Base-by-base conservation (phyloP, 2,329 filamentous ascomycete species). In the Cyclaneusma minus region DNA sequence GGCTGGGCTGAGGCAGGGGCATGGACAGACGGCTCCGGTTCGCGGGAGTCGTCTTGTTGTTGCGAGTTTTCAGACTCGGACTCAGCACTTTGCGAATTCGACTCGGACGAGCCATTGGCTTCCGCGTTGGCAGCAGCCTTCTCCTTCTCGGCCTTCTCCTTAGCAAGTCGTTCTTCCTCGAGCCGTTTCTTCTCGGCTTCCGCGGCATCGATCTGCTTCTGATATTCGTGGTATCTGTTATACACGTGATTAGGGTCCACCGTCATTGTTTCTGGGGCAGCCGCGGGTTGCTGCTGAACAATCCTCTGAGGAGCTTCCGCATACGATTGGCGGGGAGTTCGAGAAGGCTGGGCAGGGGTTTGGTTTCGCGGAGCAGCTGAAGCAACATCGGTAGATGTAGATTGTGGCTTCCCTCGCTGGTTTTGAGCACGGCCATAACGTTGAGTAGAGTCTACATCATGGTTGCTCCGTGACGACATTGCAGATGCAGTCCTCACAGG, bases 161-260 rank as follows among this genome's bases (percentile, higher is more conserved):
- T 16, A 20, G 25, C 25, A 8, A 21, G 25, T 8, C 18, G 10
- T 11, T 17, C 19, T 11, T 13, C 25, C 10, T 27, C 25, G n/a
- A n/a, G n/a, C n/a, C n/a, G 25, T 18, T 14, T 27, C 25, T 21
- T 11, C 25, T 21, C 25, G n/a, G 12, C 12, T 8, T 22, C 19
- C n/a, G 25, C 10, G 4, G 21, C 22, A 11, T 21, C 21, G 14
- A 29, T 19, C 19, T 32, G 26, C 16, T 29, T 29, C 22, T 29
- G 30, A 18, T 24, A 31, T 16, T 29, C 30, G 11, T 32, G 30
- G 16, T 32, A 29, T 12, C 17, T 15, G 25, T 29, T 25, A 22
- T 32, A 29, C 13, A 32, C 26, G 13, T 29, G 27, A n/a, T 18
- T 32, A 8, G 30, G 26, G 15, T 32, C 30, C 16, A 29, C 30